Conservation (phyloP, 768 basidiomycete genomes). For the Dioszegia hungarica region DNA sequence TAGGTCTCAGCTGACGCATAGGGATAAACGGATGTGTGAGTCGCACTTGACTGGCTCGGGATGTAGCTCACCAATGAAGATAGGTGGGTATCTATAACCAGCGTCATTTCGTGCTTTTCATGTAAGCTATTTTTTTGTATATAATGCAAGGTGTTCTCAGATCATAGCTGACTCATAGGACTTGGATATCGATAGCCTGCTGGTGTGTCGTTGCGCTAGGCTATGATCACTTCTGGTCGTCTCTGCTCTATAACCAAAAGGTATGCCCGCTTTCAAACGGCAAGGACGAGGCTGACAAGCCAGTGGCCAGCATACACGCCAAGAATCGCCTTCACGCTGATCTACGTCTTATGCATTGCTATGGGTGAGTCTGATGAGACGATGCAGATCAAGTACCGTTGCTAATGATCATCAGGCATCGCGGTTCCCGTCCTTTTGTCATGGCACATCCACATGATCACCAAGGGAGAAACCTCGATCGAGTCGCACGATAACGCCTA, state of each 20-base stretch:
- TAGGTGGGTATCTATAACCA: conserved; percentile 84
- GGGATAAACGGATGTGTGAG: conserved; percentile 91
- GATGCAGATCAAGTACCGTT: no score
- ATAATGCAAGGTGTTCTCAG: no score
- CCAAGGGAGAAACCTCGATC: conserved; percentile 76
- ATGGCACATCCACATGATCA: conserved; percentile 58
- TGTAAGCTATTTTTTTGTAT: conserved; percentile 58
- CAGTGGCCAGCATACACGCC: conserved; percentile 63
- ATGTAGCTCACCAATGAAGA: neutral
- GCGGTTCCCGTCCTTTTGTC: conserved; percentile 39
- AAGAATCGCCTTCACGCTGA: conserved; percentile 63
- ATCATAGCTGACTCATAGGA: conserved; percentile 56
- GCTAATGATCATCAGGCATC: no score
- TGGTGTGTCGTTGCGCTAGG: conserved; percentile 63
- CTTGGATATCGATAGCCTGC: conserved; percentile 71
- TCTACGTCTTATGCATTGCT: conserved; percentile 70
- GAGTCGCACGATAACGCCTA: conserved; percentile 82
- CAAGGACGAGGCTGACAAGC: neutral
- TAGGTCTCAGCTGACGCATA: conserved; percentile 50
- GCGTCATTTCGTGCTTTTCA: conserved; percentile 90
- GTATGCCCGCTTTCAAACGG: conserved; percentile 7
- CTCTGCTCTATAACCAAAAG: conserved; percentile 53
- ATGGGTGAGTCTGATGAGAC: conserved; percentile 65
- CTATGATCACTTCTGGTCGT: conserved; percentile 58
- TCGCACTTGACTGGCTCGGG: neutral